Percentiles rank a stretch among this genome's conserved stretches.
phyloP scores from a whole-genome alignment of 2,329 filamentous ascomycete genomes.

The Fusarium denticulatum region DNA sequence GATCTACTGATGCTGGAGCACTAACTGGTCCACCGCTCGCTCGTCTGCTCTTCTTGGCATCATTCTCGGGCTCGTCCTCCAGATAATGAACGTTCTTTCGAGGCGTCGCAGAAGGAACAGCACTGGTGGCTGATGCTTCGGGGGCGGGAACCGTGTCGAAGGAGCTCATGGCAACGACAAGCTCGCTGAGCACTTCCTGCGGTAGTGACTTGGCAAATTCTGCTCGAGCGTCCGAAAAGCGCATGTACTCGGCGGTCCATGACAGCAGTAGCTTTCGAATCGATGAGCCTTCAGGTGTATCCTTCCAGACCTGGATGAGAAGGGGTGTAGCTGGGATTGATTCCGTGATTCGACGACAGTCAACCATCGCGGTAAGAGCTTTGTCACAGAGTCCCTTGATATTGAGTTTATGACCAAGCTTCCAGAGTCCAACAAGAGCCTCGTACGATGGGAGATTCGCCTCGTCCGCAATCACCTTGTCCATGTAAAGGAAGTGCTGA shows the following conservation, averaged over 20 bases:
- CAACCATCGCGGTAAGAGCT: slow-evolving; percentile 66
- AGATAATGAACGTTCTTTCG: slow-evolving; percentile 62
- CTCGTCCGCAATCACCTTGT: slow-evolving; percentile 55
- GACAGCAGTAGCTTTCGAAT: slow-evolving; percentile 67
- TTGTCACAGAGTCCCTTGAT: slow-evolving; percentile 66
- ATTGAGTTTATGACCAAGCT: slow-evolving; percentile 61
- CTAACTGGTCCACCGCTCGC: slow-evolving; percentile 38
- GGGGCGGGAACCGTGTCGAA: slow-evolving; percentile 54
- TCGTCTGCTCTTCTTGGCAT: slow-evolving; percentile 57
- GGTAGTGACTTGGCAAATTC: slow-evolving; percentile 70
- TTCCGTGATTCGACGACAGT: slow-evolving; percentile 62
- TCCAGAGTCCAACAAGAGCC: slow-evolving; percentile 65
- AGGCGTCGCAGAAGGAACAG: slow-evolving; percentile 33
- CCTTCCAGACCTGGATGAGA: slow-evolving; percentile 69
- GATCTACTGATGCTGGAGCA: slow-evolving; percentile 28
- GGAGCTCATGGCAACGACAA: slow-evolving; percentile 70
- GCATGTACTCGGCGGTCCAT: slow-evolving; percentile 73
- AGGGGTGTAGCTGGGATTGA: slow-evolving; percentile 67
- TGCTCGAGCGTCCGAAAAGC: slow-evolving; percentile 63
- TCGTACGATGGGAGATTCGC: slow-evolving; percentile 62
- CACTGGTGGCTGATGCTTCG: slow-evolving; percentile 35
- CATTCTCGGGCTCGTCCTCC: slow-evolving; percentile 55
- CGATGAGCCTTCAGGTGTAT: slow-evolving; percentile 68
- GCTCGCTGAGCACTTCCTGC: slow-evolving; percentile 69
- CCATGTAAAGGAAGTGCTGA: slow-evolving; percentile 66